Base-by-base conservation (phyloP, 2,329 filamentous ascomycete species). In the Lachnellula arida region DNA sequence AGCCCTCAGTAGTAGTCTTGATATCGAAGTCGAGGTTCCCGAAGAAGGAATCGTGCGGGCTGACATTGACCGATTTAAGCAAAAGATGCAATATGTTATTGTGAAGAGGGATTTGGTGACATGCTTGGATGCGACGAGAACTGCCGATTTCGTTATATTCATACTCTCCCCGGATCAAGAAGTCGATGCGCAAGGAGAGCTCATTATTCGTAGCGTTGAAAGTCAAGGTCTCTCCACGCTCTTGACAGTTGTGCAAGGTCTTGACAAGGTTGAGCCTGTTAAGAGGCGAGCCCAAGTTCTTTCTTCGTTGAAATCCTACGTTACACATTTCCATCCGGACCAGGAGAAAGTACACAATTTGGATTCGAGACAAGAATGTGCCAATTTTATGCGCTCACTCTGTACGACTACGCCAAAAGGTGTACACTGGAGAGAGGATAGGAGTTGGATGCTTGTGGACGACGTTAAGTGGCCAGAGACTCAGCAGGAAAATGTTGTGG, bases 371-470 rank as follows among this genome's bases (percentile, higher is more conserved):
- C 91, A 96, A 69, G 94, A 99, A 71, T 93, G 89, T 70, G 84
- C 91, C 51, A 97, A 97, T 70, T 77, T 96, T 39, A 88, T 97
- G 73, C 84, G 95, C 51, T 93, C 91, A 28, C 76, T 99, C 15
- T 99, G 94, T 78, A 96, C 86, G 61, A 91, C 88, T 37, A 91
- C 88, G 44, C 93, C 94, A 11, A 97, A 96, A 75, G 94, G 94
- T 0, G 83, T 99, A n/a, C 79, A 87, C 60, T 99, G 94, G 94
- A 84, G 94, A 65, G 94, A 99, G 51, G 91, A 96, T 62, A 82
- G 94, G 64, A 96, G 91, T 66, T 99, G 94, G 89, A 90, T 99
- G 87, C 76, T 96, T 55, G 84, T 93, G 4, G 94, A 99, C 62
- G 82, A 92, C 28, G 78, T 96, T 52, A 75, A 82, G 63, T 96